Conservation (phyloP, 148 eudicot genomes). For the Spergularia bocconei region DNA sequence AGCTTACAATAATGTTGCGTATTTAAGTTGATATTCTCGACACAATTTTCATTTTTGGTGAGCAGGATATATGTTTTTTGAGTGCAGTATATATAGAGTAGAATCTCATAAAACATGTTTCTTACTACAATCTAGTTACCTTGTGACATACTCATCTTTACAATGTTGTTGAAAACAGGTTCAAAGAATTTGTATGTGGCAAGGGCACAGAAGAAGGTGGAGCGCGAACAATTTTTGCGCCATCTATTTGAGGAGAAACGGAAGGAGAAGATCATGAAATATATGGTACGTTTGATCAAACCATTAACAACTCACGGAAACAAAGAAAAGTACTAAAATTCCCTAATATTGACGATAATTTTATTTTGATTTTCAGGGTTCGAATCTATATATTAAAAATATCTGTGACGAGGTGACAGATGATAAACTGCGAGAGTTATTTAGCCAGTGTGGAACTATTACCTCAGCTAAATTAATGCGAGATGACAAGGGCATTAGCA, state of each 20-base stretch:
- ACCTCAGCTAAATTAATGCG: constrained; percentile 72
- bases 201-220: constrained; percentile 77
- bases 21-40: too few relatives aligned
- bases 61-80: too few relatives aligned
- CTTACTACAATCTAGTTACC: too few relatives aligned
- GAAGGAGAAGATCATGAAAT: constrained; percentile 58
- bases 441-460: constrained; percentile 71
- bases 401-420: constrained; percentile 64
- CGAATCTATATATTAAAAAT: constrained; percentile 73
- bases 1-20: background rate
- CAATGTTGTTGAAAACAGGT: constrained; percentile 32
- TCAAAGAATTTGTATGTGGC: constrained; percentile 70
- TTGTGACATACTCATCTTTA: too few relatives aligned
- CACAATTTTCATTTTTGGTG: background rate
- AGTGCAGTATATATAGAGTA: too few relatives aligned
- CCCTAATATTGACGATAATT: too few relatives aligned
- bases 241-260: constrained; percentile 65
- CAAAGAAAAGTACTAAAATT: too few relatives aligned
- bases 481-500: constrained; percentile 65
- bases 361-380: constrained; percentile 40
- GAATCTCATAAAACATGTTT: too few relatives aligned
- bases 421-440: constrained; percentile 56
- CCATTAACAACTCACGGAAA: background rate
- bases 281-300: constrained; percentile 40
- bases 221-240: constrained; percentile 61